These are phyloP conservation scores for Trichoderma brevicompactum DNA, from an alignment of 2,329 filamentous ascomycete species.

Conservation along the genomic window DNA sequence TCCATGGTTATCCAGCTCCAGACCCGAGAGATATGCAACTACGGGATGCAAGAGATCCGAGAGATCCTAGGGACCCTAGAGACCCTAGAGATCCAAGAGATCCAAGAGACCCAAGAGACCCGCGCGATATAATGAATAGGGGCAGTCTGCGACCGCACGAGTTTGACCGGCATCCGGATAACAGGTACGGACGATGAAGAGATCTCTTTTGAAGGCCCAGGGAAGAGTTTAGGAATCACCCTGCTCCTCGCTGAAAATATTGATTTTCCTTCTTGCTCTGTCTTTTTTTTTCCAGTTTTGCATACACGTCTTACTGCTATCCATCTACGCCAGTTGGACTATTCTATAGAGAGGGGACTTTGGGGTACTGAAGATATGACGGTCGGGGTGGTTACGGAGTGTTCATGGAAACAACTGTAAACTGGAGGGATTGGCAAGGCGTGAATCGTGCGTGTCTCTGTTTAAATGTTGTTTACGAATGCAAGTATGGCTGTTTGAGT, in stretches of 20 bases:
- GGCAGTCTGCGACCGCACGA: conserved; percentile 52
- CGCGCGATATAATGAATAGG: conserved; percentile 48
- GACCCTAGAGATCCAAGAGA: conserved; percentile 45
- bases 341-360: conserved; percentile 4
- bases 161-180: conserved; percentile 51
- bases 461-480: conserved; percentile 2
- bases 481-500: background rate
- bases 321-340: background rate
- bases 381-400: background rate
- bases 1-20: conserved; percentile 41
- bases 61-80: conserved; percentile 37
- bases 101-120: conserved; percentile 45
- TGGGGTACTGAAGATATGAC: background rate
- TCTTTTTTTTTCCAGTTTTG: background rate
- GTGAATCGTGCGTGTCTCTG: background rate
- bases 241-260: background rate
- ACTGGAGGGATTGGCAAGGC: background rate
- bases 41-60: conserved; percentile 44
- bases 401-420: background rate
- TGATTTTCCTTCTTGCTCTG: background rate
- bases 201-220: background rate
- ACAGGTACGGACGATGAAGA: conserved; percentile 49
- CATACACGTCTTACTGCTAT: background rate
- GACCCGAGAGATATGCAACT: conserved; percentile 44
- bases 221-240: background rate